phyloP scores from a whole-genome alignment of 129 eudicot genomes.

The Saposhnikovia divaricata region DNA sequence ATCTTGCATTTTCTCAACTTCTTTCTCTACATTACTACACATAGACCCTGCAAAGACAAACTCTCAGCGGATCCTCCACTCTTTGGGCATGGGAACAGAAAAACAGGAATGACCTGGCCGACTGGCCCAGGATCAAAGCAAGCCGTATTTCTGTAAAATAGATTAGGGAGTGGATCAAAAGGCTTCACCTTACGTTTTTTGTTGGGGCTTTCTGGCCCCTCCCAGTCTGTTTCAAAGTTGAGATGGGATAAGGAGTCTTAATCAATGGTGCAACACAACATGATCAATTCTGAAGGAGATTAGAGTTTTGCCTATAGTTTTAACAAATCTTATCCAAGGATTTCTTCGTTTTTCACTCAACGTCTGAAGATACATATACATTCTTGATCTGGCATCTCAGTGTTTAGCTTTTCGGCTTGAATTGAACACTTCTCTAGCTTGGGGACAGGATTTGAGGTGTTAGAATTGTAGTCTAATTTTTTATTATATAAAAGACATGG shows the following conservation, averaged over 20 bases:
- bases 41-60: not conserved
- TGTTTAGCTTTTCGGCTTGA: not conserved
- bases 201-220: conserved; percentile 16
- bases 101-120: not conserved
- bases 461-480: not conserved
- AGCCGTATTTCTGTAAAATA: not conserved
- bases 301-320: not conserved
- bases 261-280: not conserved
- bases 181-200: conserved; percentile 6
- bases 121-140: not conserved
- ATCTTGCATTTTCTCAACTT: not conserved
- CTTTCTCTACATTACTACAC: not conserved
- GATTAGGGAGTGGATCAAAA: not conserved
- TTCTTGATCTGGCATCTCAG: not conserved
- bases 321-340: not conserved
- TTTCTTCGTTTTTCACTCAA: not conserved
- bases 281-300: not conserved
- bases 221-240: not conserved
- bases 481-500: not conserved
- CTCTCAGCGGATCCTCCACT: not conserved
- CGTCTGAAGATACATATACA: not conserved
- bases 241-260: not conserved
- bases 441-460: not conserved
- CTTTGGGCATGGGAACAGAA: not conserved
- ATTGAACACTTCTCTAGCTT: not conserved